phyloP scores from a whole-genome alignment of 768 basidiomycete genomes.

The Russula virescens region DNA sequence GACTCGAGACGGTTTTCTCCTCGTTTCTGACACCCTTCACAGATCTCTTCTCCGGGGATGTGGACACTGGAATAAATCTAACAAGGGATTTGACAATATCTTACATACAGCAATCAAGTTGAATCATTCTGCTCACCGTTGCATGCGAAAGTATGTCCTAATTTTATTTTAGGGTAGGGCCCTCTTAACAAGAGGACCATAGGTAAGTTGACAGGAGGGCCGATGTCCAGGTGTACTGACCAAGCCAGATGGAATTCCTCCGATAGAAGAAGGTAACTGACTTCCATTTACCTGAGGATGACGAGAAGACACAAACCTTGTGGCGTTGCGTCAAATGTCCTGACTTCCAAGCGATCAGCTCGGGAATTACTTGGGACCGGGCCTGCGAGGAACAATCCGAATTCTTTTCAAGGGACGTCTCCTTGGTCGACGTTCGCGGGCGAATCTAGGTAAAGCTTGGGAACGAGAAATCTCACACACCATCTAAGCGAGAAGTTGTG shows the following conservation, averaged over 20 bases:
- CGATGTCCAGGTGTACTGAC: slow-evolving; percentile 13
- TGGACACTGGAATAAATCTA: slow-evolving; percentile 48
- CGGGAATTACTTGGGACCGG: slow-evolving; percentile 50
- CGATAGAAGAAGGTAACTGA: slow-evolving; percentile 53
- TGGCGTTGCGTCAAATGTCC: slow-evolving; percentile 49
- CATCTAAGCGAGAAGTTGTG: slow-evolving; percentile 57
- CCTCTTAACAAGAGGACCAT: slow-evolving; percentile 62
- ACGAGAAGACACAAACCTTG: slow-evolving; percentile 43
- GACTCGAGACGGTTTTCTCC: neutral
- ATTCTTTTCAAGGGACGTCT: slow-evolving; percentile 46
- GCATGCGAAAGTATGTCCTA: slow-evolving; percentile 54
- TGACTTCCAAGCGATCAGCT: slow-evolving; percentile 42
- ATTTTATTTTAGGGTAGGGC: slow-evolving; percentile 35
- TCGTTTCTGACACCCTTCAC: neutral
- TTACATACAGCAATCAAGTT: slow-evolving; percentile 58
- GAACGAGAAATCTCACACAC: slow-evolving; percentile 52
- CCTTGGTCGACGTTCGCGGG: slow-evolving; percentile 53
- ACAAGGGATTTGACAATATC: slow-evolving; percentile 50
- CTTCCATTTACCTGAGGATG: slow-evolving; percentile 51
- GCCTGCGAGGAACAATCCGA: slow-evolving; percentile 52
- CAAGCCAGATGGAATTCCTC: slow-evolving; percentile 19
- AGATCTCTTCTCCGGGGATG: slow-evolving; percentile 54
- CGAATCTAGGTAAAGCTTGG: slow-evolving; percentile 46
- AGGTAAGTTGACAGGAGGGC: slow-evolving; percentile 38
- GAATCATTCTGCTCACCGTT: slow-evolving; percentile 53